Evolutionary conservation across 352 stramenopile species (phyloP), one percentile per base, ranked within the genome.

Genomic region (Globisporangium nagaii): DNA sequence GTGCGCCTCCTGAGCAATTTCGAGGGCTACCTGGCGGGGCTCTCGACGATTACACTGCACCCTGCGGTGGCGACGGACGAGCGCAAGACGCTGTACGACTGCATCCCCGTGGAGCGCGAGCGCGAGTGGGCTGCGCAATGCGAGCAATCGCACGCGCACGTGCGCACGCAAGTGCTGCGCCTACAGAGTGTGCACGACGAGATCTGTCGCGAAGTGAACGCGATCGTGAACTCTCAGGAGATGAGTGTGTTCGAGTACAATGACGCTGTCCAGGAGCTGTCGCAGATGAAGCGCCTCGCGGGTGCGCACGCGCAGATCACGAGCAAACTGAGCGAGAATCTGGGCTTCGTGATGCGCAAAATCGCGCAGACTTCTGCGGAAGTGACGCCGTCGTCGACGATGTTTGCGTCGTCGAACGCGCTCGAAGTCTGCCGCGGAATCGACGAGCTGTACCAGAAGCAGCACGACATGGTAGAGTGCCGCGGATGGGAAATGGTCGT

Each of bases 381-480:
- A 42, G 68, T 73, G 48, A 71, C 64, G 25, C 65, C 67, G 44
- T 78, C 65, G 56, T 84, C 77, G 51, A 73, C 66, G n/a, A 89
- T 95, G 82, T 80, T 88, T 52, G 81, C 79, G 19, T 95, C 84
- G 1, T 82, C 80, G 3, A 80, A 73, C 35, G 76, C 80, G 34
- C 63, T 95, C 13, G 84, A 95, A 53, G 73, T 90, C n/a, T 95
- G 78, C 63, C 82, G 84, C 25, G 75, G 79, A 8, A 84, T 95
- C 24, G 84, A 95, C 50, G 75, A 83, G 44, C 56, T 95, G 27
- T 85, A 90, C 35, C 80, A 81, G 56, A 64, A 76, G 30, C 84
- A 95, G 53, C 76, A 85, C 43, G 80, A 88, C 43, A 76, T 88
- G 76, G 81, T 87, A 67, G n/a, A 24, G 22, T 35, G 7, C 20